Evolutionary conservation across 768 basidiomycete genomes (phyloP).

Genomic region (Lactarius indigo): DNA sequence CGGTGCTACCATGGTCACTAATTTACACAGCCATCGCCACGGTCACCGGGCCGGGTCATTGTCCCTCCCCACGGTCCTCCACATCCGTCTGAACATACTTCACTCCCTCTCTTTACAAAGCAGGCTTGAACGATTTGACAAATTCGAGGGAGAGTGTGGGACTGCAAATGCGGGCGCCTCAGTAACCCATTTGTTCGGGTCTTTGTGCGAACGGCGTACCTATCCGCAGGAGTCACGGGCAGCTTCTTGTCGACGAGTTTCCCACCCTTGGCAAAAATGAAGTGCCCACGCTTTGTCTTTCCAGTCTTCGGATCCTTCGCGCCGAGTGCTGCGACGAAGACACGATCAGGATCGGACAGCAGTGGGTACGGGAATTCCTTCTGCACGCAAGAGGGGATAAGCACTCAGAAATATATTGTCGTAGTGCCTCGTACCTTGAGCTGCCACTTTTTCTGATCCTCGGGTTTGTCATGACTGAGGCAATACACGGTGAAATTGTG

Average conservation of each 20-base stretch:
- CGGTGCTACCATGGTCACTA: neutral
- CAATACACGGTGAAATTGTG: constrained; percentile 75
- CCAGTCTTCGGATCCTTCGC: constrained; percentile 60
- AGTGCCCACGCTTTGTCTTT: constrained; percentile 88
- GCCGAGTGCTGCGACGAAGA: constrained; percentile 77
- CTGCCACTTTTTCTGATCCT: constrained; percentile 81
- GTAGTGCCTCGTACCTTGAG: constrained; percentile 54
- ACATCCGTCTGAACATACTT: neutral
- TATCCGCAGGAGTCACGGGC: constrained; percentile 84
- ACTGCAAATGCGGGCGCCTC: constrained; percentile 35
- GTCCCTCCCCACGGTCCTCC: neutral
- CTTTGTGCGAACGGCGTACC: constrained; percentile 41
- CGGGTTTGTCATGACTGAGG: constrained; percentile 72
- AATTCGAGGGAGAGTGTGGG: constrained; percentile 64
- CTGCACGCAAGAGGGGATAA: constrained; percentile 37
- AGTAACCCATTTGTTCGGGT: neutral
- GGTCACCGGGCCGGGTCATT: neutral
- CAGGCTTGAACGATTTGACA: constrained; percentile 44
- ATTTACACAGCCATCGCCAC: neutral
- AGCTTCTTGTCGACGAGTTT: constrained; percentile 81
- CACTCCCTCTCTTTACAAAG: neutral
- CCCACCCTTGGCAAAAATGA: constrained; percentile 89
- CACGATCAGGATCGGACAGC: constrained; percentile 83
- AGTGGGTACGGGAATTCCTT: constrained; percentile 83
- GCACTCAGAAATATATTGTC: neutral